Percentiles rank a stretch among this genome's conserved stretches.
These are phyloP conservation scores for Blastobotrys capitulatus DNA, from an alignment of 1,139 yeast genomes.

Conservation along the genomic window DNA sequence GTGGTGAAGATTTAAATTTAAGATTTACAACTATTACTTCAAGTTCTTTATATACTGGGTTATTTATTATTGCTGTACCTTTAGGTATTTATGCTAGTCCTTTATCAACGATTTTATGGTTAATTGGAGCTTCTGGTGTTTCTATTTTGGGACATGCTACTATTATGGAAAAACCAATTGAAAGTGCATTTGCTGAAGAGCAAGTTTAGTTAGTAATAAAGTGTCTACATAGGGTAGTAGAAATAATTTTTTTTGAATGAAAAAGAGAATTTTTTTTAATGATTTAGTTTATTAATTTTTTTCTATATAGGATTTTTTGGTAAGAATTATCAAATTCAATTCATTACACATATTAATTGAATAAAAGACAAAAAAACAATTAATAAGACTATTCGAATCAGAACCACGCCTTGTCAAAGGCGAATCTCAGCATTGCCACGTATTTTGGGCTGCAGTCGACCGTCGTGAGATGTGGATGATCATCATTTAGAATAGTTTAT, in stretches of 20 bases:
- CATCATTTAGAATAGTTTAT: conserved; percentile 48
- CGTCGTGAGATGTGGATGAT: conserved; percentile 98
- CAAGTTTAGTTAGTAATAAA: conserved; percentile 42
- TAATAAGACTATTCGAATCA: background rate
- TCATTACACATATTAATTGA: no score
- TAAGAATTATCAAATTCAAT: no score
- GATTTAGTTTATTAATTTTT: background rate
- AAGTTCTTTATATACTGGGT: conserved; percentile 83
- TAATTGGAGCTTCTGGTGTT: conserved; percentile 90
- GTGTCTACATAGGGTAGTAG: background rate
- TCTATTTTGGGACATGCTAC: conserved; percentile 87
- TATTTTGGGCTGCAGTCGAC: conserved; percentile 92
- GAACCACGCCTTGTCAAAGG: conserved; percentile 91
- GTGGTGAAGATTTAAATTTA: conserved; percentile 72
- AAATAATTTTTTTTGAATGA: no score
- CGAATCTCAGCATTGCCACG: conserved; percentile 87
- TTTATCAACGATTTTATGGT: conserved; percentile 89
- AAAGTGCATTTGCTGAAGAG: conserved; percentile 92
- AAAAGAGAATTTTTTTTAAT: background rate
- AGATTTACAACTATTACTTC: conserved; percentile 47
- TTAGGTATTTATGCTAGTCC: conserved; percentile 93
- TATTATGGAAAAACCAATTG: conserved; percentile 95
- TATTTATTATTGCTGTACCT: conserved; percentile 65
- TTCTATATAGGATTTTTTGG: no score
- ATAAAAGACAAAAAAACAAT: no score